Evolutionary conservation across 1,284 basidiomycete genomes (phyloP).

Genomic region (Tilletia horrida): DNA sequence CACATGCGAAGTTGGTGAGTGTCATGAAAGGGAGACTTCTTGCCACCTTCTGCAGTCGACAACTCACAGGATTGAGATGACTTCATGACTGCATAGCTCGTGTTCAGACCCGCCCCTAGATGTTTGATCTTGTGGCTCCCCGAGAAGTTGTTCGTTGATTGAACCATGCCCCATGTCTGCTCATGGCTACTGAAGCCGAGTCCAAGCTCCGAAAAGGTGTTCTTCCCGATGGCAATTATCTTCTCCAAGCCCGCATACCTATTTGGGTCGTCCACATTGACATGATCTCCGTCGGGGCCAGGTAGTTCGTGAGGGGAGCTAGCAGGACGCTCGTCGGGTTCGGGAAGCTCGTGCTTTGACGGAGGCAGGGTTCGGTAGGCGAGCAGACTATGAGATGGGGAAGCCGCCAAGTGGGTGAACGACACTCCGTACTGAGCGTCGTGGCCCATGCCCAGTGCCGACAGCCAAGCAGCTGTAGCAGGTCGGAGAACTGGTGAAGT

Average conservation of each 20-base stretch:
- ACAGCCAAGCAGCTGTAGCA: slow-evolving; percentile 17
- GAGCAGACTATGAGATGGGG: slow-evolving; percentile 18
- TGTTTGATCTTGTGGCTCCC: slow-evolving; percentile 6
- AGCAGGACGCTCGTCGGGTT: not conserved
- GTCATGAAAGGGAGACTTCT: too few species aligned
- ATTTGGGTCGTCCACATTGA: not conserved
- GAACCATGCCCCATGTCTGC: slow-evolving; percentile 20
- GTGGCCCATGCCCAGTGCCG: slow-evolving; percentile 17
- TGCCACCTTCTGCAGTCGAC: too few species aligned
- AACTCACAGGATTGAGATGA: not conserved
- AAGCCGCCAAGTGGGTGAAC: slow-evolving; percentile 18
- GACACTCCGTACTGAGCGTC: slow-evolving; percentile 17
- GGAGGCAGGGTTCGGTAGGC: slow-evolving; percentile 17
- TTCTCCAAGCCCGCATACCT: slow-evolving; percentile 17
- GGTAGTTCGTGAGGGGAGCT: not conserved
- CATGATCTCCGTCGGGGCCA: not conserved
- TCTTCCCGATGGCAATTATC: slow-evolving; percentile 19
- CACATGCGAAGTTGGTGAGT: too few species aligned
- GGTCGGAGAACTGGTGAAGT: not conserved
- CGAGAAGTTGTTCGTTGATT: not conserved
- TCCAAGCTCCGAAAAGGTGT: slow-evolving; percentile 18
- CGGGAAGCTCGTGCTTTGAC: not conserved
- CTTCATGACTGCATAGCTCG: slow-evolving; percentile 9
- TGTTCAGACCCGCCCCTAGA: slow-evolving; percentile 15
- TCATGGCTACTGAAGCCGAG: slow-evolving; percentile 20